Evolutionary conservation across 2,329 filamentous ascomycete genomes (phyloP).

Genomic region (Bipolaris victoriae): DNA sequence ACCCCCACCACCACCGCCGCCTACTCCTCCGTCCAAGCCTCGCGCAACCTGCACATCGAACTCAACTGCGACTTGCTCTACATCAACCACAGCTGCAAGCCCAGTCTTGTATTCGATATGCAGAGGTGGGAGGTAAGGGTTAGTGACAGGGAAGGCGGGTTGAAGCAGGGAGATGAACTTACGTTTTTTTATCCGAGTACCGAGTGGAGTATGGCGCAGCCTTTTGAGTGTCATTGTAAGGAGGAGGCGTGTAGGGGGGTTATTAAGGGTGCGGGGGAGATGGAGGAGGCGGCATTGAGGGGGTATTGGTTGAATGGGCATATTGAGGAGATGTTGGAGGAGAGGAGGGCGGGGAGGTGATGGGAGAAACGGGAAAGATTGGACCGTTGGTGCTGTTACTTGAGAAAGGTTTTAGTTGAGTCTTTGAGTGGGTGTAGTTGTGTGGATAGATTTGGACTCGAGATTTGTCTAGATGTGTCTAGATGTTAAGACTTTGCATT

Average conservation of each 20-base stretch:
- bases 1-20: constrained; percentile 53
- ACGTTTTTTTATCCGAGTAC: constrained; percentile 77
- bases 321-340: constrained; percentile 41
- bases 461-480: no score
- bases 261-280: constrained; percentile 68
- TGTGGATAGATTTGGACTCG: no score
- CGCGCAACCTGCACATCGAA: constrained; percentile 59
- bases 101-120: constrained; percentile 62
- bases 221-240: constrained; percentile 70
- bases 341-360: constrained; percentile 14
- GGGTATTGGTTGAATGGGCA: constrained; percentile 56
- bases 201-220: constrained; percentile 76
- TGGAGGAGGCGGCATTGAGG: constrained; percentile 61
- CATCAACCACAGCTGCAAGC: constrained; percentile 63
- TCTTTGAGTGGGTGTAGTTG: no score
- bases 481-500: no score
- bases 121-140: constrained; percentile 59
- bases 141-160: constrained; percentile 44
- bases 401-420: no score
- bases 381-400: no score
- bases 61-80: constrained; percentile 63
- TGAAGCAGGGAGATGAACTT: constrained; percentile 50
- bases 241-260: constrained; percentile 63
- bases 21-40: constrained; percentile 61
- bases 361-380: no score